Evolutionary conservation across 371 early-diverging fungal genomes (phyloP).

Genomic region (Rhizopus microsporus): DNA sequence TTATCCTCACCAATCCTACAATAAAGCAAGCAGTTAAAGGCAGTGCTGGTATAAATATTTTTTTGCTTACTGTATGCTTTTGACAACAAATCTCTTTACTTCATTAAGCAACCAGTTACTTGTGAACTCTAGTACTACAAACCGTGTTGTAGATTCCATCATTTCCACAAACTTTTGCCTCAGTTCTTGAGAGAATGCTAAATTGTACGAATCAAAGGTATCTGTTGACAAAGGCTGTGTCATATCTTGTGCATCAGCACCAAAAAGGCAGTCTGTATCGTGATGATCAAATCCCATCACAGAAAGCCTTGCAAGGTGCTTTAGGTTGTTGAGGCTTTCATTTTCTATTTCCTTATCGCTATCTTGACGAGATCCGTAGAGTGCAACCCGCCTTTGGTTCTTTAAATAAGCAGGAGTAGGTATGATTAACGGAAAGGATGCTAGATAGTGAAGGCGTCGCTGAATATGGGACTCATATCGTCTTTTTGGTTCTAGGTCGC

Average conservation of each 20-base stretch:
- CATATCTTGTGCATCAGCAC: conserved; percentile 47
- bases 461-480: conserved; percentile 43
- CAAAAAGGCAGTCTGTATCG: conserved; percentile 30
- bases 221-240: conserved; percentile 51
- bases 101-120: conserved; percentile 62
- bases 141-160: conserved; percentile 49
- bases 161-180: conserved; percentile 34
- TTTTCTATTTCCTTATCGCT: conserved; percentile 24
- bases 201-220: conserved; percentile 32
- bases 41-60: background rate
- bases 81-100: conserved; percentile 70
- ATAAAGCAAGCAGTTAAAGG: background rate
- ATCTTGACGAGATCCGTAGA: conserved; percentile 37
- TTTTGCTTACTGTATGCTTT: conserved; percentile 57
- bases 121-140: conserved; percentile 52
- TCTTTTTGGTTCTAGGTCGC: conserved; percentile 54
- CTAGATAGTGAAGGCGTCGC: conserved; percentile 55
- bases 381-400: conserved; percentile 59
- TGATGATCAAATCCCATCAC: conserved; percentile 27
- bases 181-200: conserved; percentile 33
- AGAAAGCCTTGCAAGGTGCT: conserved; percentile 30
- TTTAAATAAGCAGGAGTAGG: conserved; percentile 48
- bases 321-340: conserved; percentile 27
- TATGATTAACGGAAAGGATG: conserved; percentile 51
- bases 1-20: conserved; percentile 75